phyloP scores from a whole-genome alignment of 2,329 filamentous ascomycete species.

The Xylaria sp. region DNA sequence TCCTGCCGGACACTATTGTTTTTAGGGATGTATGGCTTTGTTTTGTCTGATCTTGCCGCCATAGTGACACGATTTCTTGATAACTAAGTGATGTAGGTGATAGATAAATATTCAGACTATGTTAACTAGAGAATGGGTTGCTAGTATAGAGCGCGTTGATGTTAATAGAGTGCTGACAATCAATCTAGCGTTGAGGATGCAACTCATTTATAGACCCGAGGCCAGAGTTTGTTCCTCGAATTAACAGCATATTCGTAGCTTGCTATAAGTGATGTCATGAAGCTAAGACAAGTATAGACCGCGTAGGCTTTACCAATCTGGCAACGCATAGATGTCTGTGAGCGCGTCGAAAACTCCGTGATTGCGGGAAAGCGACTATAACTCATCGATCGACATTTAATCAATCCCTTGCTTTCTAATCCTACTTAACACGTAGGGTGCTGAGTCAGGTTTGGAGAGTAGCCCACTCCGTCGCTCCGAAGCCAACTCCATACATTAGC shows the following conservation, averaged over 20 bases:
- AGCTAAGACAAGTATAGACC: not conserved
- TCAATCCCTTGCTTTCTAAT: not conserved
- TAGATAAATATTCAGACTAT: not conserved
- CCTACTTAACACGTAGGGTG: not conserved
- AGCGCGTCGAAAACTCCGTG: not conserved
- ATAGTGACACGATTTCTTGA: slow-evolving; percentile 1
- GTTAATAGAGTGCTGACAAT: not conserved
- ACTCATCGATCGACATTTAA: not conserved
- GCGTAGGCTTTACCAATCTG: not conserved
- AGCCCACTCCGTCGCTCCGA: slow-evolving; percentile 18
- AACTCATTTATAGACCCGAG: slow-evolving; percentile 13
- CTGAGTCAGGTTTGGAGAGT: slow-evolving; percentile 9
- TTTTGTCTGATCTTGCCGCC: slow-evolving; percentile 35
- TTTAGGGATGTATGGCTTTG: slow-evolving; percentile 49
- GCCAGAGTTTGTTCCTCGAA: not conserved
- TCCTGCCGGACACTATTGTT: slow-evolving; percentile 52
- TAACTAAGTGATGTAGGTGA: not conserved
- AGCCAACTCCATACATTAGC: not conserved
- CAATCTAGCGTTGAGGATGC: not conserved
- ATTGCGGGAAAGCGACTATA: not conserved
- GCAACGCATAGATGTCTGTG: not conserved
- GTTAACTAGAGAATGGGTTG: not conserved
- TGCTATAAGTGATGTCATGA: slow-evolving; percentile 5
- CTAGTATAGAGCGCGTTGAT: not conserved
- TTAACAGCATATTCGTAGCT: slow-evolving; percentile 6